Percentiles rank a stretch among this genome's conserved stretches.
Evolutionary conservation across 1,284 basidiomycete genomes (phyloP).

Genomic region (Grifola frondosa): DNA sequence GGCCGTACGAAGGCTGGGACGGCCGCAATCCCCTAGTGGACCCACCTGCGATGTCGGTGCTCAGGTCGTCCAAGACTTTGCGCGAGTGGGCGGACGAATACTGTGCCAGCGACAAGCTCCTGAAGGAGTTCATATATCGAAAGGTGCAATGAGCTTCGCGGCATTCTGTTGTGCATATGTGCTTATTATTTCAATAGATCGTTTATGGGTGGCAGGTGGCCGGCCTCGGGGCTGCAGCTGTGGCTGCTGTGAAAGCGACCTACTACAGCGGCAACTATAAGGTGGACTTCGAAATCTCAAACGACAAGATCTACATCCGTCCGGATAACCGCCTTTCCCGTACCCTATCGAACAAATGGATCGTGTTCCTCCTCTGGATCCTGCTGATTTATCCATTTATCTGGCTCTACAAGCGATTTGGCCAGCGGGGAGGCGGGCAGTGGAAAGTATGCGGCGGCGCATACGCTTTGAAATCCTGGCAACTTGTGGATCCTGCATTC

Average conservation of each 20-base stretch:
- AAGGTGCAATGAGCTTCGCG: too few species aligned
- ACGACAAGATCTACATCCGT: slow-evolving; percentile 54
- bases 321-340: slow-evolving; percentile 61
- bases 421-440: slow-evolving; percentile 55
- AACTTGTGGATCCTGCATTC: slow-evolving; percentile 28
- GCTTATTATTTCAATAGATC: slow-evolving; percentile 35
- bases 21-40: slow-evolving; percentile 1
- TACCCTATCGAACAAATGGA: slow-evolving; percentile 61
- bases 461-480: slow-evolving; percentile 56
- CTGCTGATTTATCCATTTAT: slow-evolving; percentile 70
- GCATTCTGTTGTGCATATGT: background rate
- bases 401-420: slow-evolving; percentile 69
- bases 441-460: slow-evolving; percentile 72
- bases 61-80: slow-evolving; percentile 52
- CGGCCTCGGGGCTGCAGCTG: slow-evolving; percentile 52
- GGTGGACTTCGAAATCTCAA: slow-evolving; percentile 47
- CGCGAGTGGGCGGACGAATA: slow-evolving; percentile 74
- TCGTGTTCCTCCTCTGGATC: slow-evolving; percentile 63
- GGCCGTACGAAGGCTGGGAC: slow-evolving; percentile 13
- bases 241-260: slow-evolving; percentile 46
- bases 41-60: slow-evolving; percentile 16
- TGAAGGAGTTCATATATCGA: slow-evolving; percentile 67
- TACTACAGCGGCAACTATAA: slow-evolving; percentile 50
- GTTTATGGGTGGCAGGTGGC: slow-evolving; percentile 71
- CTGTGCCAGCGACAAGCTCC: slow-evolving; percentile 52